These are phyloP conservation scores for Jamesozyma lodderae DNA, from an alignment of 805 yeast species.

Conservation along the genomic window DNA sequence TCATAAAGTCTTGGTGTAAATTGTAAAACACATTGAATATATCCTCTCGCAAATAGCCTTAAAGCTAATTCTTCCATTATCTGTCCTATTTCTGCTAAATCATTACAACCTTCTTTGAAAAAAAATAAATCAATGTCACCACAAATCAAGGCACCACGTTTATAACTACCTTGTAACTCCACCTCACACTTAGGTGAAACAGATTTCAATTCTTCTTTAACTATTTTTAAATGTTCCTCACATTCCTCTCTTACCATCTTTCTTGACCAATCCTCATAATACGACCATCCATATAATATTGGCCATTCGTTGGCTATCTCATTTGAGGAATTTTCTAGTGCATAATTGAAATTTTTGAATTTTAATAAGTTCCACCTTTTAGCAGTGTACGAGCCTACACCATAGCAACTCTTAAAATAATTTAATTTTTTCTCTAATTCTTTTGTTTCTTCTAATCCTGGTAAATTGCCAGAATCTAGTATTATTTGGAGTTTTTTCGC, in stretches of 20 bases:
- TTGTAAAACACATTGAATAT: slow-evolving; percentile 23
- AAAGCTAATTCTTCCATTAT: slow-evolving; percentile 17
- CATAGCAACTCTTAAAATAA: slow-evolving; percentile 25
- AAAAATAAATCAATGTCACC: slow-evolving; percentile 29
- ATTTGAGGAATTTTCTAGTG: slow-evolving; percentile 11
- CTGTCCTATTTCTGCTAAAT: slow-evolving; percentile 12
- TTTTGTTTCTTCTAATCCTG: slow-evolving; percentile 15
- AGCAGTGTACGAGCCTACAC: slow-evolving; percentile 24
- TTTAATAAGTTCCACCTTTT: slow-evolving; percentile 18
- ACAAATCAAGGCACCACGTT: slow-evolving; percentile 18
- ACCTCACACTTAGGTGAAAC: slow-evolving; percentile 16
- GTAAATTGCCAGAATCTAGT: slow-evolving; percentile 17
- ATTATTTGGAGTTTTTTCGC: slow-evolving; percentile 25
- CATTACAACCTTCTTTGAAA: slow-evolving; percentile 21
- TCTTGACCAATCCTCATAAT: slow-evolving; percentile 26
- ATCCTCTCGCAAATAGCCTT: slow-evolving; percentile 12
- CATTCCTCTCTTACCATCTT: slow-evolving; percentile 22
- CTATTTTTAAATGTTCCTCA: slow-evolving; percentile 13
- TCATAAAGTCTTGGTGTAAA: slow-evolving; percentile 10
- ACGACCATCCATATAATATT: slow-evolving; percentile 26
- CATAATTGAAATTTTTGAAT: slow-evolving; percentile 15
- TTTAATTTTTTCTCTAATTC: slow-evolving; percentile 12
- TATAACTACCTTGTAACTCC: slow-evolving; percentile 27
- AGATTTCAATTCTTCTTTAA: slow-evolving; percentile 10
- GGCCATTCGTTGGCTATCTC: slow-evolving; percentile 22